Conservation (phyloP, 495 filamentous ascomycete species). For the Paragyromitra xinjiangensis region DNA sequence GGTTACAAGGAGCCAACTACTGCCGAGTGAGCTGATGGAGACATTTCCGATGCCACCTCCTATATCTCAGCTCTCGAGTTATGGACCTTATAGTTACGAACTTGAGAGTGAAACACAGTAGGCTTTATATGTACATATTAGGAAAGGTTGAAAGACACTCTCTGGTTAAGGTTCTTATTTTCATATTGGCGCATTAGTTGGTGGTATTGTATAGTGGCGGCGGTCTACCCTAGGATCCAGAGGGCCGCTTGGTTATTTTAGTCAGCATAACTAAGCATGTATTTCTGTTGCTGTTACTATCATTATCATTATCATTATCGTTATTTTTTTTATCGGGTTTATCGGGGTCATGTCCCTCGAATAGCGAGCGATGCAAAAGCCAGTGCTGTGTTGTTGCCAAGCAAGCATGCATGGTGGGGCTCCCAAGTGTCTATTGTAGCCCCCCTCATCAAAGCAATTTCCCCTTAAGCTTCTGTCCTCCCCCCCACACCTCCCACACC, state of each 20-base stretch:
- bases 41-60: conserved; percentile 55
- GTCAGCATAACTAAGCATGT: not conserved
- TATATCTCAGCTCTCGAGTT: conserved; percentile 54
- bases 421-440: not conserved
- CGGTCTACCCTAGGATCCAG: not conserved
- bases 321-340: not conserved
- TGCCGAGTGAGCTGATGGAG: conserved; percentile 56
- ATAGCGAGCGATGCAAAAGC: not conserved
- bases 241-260: not conserved
- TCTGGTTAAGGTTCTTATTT: conserved; percentile 9
- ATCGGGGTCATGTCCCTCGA: not conserved
- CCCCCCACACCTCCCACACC: not conserved
- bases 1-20: conserved; percentile 51
- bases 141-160: not conserved
- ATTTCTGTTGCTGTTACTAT: not conserved
- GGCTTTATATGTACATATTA: not conserved
- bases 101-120: conserved; percentile 46
- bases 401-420: conserved; percentile 34
- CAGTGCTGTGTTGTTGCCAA: conserved; percentile 34
- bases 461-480: not conserved
- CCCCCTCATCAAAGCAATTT: conserved; percentile 22
- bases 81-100: conserved; percentile 21
- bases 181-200: not conserved
- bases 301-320: not conserved
- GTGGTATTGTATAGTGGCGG: not conserved